A percentile compares a stretch with the other conserved stretches of the same genome.
Conservation (phyloP, 176 grass and related monocot species). For the Bothriochloa decipiens region DNA sequence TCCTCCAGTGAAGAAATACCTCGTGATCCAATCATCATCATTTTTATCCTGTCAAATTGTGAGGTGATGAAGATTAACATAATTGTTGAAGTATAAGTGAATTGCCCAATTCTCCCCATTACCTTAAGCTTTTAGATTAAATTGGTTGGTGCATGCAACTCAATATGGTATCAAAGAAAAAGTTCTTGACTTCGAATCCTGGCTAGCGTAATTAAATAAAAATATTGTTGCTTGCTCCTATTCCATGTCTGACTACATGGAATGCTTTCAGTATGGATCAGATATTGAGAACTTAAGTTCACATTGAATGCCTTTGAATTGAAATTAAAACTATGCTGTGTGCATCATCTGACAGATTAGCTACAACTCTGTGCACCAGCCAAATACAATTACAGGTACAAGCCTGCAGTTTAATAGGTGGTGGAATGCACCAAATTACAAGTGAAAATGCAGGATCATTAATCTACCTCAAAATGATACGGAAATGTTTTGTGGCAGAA, state of each 20-base stretch:
- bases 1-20: slow-evolving; percentile 97
- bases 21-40: slow-evolving; percentile 98
- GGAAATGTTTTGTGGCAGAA: slow-evolving; percentile 96
- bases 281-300: neutral
- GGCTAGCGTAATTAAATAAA: neutral
- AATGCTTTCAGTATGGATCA: neutral
- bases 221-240: neutral
- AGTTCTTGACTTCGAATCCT: neutral
- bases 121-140: neutral
- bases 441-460: slow-evolving; percentile 4
- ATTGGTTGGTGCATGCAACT: neutral
- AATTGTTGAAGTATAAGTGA: neutral
- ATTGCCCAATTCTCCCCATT: neutral
- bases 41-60: slow-evolving; percentile 75
- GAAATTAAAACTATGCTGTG: neutral
- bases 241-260: neutral
- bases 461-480: slow-evolving; percentile 91
- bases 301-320: slow-evolving; percentile 4
- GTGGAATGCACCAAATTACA: neutral
- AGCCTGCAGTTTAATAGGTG: neutral
- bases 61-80: neutral
- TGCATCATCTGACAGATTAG: neutral
- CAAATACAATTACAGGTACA: neutral
- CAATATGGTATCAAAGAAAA: neutral
- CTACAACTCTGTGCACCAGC: neutral